These are phyloP conservation scores for Acrasis kona DNA, from an alignment of 78 protist species.

Conservation along the genomic window DNA sequence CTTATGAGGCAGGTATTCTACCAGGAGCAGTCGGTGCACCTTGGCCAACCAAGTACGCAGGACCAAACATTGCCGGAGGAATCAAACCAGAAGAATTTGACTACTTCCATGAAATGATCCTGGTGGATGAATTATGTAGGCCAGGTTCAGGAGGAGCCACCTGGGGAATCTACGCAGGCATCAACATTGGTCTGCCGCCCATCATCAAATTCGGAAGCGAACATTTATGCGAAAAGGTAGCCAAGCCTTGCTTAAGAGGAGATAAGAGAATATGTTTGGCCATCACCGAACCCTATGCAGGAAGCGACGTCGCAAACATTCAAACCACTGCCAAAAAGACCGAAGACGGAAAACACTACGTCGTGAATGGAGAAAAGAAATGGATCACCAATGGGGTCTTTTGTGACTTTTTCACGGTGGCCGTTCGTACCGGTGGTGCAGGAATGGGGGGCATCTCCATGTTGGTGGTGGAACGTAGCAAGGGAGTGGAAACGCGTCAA, in stretches of 20 bases:
- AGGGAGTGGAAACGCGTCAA: conserved; percentile 21
- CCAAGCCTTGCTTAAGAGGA: conserved; percentile 9
- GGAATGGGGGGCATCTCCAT: conserved; percentile 67
- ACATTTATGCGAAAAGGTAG: conserved; percentile 13
- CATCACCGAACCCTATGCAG: conserved; percentile 76
- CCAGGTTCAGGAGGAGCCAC: conserved; percentile 25
- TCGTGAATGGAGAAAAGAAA: conserved; percentile 69
- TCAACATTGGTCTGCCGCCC: conserved; percentile 46
- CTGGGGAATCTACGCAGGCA: conserved; percentile 16
- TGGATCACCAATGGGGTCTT: conserved; percentile 85
- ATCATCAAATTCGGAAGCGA: conserved; percentile 33
- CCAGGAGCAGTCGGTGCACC: neutral
- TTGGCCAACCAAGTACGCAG: conserved; percentile 13
- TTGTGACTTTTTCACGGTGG: conserved; percentile 70
- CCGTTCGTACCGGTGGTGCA: conserved; percentile 67
- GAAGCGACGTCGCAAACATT: conserved; percentile 84
- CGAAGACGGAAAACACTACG: conserved; percentile 45
- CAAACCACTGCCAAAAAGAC: conserved; percentile 52
- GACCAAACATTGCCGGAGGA: conserved; percentile 7
- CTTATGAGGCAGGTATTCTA: neutral
- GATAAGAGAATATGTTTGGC: conserved; percentile 36
- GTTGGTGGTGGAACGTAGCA: conserved; percentile 16
- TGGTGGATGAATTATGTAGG: conserved; percentile 23
- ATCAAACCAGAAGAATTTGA: conserved; percentile 34
- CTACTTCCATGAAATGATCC: conserved; percentile 30